Evolutionary conservation across 768 basidiomycete genomes (phyloP).

Genomic region (Lyophyllum semitale): DNA sequence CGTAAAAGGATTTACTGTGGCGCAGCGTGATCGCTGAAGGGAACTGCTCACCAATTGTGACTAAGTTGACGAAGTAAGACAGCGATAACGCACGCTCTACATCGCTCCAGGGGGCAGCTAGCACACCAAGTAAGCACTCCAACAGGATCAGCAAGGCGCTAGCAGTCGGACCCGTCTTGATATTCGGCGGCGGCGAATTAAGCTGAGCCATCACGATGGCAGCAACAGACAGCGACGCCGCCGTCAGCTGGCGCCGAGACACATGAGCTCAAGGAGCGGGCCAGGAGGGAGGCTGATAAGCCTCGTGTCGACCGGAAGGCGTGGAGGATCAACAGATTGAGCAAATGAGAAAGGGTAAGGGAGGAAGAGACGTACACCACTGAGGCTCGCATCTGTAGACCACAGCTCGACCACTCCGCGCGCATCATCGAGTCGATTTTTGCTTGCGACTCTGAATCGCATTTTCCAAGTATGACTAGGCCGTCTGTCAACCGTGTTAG

Average conservation of each 20-base stretch:
- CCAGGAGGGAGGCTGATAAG: slow-evolving; percentile 79
- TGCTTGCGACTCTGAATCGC: slow-evolving; percentile 49
- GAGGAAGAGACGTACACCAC: slow-evolving; percentile 57
- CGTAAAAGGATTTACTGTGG: no score
- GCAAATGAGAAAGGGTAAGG: background rate
- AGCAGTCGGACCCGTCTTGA: slow-evolving; percentile 53
- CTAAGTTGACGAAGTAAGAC: background rate
- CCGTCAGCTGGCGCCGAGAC: slow-evolving; percentile 70
- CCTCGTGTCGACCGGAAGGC: slow-evolving; percentile 74
- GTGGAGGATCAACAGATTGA: no score
- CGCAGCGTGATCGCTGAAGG: no score
- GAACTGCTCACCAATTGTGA: no score
- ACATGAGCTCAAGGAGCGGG: slow-evolving; percentile 80
- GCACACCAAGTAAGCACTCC: slow-evolving; percentile 52
- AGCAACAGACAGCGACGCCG: slow-evolving; percentile 83
- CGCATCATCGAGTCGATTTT: slow-evolving; percentile 57
- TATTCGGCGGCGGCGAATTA: slow-evolving; percentile 59
- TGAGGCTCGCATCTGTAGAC: slow-evolving; percentile 76
- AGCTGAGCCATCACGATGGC: slow-evolving; percentile 81
- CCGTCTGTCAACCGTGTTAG: slow-evolving; percentile 78
- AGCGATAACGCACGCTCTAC: slow-evolving; percentile 57
- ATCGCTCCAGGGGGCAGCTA: slow-evolving; percentile 65
- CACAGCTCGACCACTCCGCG: slow-evolving; percentile 67
- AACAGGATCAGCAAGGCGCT: slow-evolving; percentile 59
- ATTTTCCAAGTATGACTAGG: slow-evolving; percentile 55